Conservation (phyloP, 768 basidiomycete species). For the Sistotremastrum suecicum region DNA sequence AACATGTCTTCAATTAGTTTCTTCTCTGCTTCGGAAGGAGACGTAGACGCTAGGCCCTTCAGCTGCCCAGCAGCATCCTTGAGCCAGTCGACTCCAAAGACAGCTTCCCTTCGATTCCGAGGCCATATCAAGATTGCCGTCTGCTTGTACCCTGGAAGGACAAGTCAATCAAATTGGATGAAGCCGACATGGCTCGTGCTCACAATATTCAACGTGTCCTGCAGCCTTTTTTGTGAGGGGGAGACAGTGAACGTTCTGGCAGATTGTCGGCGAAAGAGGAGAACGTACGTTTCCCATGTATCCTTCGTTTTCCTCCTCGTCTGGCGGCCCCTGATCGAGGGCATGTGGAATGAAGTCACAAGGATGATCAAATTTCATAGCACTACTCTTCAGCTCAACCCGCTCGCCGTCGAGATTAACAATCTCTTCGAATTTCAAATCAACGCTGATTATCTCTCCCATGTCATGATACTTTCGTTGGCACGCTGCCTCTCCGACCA, state of each 20-base stretch:
- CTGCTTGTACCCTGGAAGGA: conserved; percentile 12
- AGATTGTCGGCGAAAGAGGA: not conserved
- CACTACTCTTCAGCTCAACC: too few relatives aligned
- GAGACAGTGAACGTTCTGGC: not conserved
- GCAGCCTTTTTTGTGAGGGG: too few relatives aligned
- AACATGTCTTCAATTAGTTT: not conserved
- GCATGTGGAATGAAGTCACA: conserved; percentile 21
- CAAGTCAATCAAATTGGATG: conserved; percentile 6
- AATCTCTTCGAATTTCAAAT: too few relatives aligned
- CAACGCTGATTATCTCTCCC: too few relatives aligned
- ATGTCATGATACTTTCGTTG: too few relatives aligned
- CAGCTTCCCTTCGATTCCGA: conserved; percentile 8
- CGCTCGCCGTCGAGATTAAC: too few relatives aligned
- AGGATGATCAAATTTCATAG: conserved; percentile 10
- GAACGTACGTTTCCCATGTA: conserved; percentile 30
- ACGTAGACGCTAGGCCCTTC: not conserved
- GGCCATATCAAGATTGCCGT: conserved; percentile 20
- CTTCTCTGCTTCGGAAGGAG: not conserved
- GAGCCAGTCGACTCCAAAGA: conserved; percentile 6
- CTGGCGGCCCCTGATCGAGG: conserved; percentile 21
- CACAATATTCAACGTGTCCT: conserved; percentile 18
- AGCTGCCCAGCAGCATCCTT: not conserved
- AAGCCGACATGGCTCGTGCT: conserved; percentile 7
- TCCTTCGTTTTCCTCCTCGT: conserved; percentile 24
- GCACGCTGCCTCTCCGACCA: too few relatives aligned